phyloP scores from a whole-genome alignment of 208 protist species.

The Wallacemonas sp. region DNA sequence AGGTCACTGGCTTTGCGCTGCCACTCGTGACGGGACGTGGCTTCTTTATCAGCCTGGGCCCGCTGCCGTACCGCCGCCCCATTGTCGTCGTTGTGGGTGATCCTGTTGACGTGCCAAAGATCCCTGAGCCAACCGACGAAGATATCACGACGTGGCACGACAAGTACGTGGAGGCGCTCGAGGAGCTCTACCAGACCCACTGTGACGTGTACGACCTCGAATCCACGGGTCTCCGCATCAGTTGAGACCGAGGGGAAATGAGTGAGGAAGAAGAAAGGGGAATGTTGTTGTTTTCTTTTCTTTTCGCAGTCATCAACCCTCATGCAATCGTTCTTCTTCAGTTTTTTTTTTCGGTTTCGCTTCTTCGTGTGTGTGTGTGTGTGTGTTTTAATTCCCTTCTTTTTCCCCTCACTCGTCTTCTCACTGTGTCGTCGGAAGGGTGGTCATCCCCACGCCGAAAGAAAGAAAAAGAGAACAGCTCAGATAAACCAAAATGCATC shows the following conservation, averaged over 20 bases:
- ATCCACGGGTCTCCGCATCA: conserved; percentile 63
- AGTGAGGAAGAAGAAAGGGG: conserved; percentile 13
- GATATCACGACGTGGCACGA: conserved; percentile 75
- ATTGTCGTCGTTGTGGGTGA: conserved; percentile 85
- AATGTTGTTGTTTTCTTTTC: conserved; percentile 10
- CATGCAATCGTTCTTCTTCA: conserved; percentile 7
- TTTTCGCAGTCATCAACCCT: not conserved
- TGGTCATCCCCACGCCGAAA: no score
- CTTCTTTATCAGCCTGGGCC: conserved; percentile 72
- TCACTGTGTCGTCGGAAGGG: no score
- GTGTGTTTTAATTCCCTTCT: not conserved
- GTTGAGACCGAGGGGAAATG: conserved; percentile 1
- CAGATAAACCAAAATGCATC: no score
- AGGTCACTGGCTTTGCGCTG: conserved; percentile 57
- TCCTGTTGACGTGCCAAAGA: conserved; percentile 68
- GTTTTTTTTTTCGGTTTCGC: conserved; percentile 19
- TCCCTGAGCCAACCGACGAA: conserved; percentile 56
- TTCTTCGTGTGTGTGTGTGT: not conserved
- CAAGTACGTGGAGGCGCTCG: conserved; percentile 74
- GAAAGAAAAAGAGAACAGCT: conserved; percentile 3
- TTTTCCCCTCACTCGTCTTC: not conserved
- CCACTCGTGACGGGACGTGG: conserved; percentile 75
- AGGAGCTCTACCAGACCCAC: conserved; percentile 69
- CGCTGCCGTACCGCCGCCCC: conserved; percentile 70
- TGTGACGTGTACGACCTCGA: conserved; percentile 76